Evolutionary conservation across 805 yeast genomes (phyloP), one percentile per base, ranked within the genome.

Genomic region (Ogataea henricii): DNA sequence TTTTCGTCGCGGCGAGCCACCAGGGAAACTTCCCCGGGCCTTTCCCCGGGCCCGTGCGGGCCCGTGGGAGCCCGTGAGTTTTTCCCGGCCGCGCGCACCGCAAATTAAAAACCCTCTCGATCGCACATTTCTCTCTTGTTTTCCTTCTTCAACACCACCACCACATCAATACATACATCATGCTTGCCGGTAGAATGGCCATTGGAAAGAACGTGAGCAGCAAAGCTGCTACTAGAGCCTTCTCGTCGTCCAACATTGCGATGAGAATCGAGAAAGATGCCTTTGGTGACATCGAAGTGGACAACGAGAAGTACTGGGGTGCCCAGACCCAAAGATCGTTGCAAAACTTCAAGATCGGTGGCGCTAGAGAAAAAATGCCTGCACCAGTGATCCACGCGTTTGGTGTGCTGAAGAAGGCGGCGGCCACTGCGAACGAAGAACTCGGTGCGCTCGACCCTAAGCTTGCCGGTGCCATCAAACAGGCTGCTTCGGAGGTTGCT

Each of bases 271-370:
- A 92, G 70, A 78, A 89, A 49, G 99, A 92, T 72, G 98, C 98
- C 44, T 94, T 92, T 64, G 99, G 99, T 59, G 96, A 89, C 66
- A 87, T 94, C 64, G 89, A 90, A 67, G 99, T 92, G 43, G 90
- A 88, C 50, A 73, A 81, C 54, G 79, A 87, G 61, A 83, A 81
- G 69, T 92, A 92, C 78, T 92, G 97, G 92, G 99, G 99, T 52
- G 98, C 98, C 38, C 99, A 94, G 74, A 94, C 99, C 53, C 91
- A 87, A 64, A 83, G 98, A 72, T 91, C 98, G 17, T 78, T 82
- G 58, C 85, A 83, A 71, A 94, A 94, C 79, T 94, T 94, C 79
- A 87, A 90, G 71, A 94, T 94, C 63, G 99, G 99, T 56, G 97
- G 97, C 49, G 77, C 79, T 14, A 82, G 90, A 58, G 98, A 94